phyloP scores from a whole-genome alignment of 2,329 filamentous ascomycete genomes.

The Colletotrichum eremochloae region DNA sequence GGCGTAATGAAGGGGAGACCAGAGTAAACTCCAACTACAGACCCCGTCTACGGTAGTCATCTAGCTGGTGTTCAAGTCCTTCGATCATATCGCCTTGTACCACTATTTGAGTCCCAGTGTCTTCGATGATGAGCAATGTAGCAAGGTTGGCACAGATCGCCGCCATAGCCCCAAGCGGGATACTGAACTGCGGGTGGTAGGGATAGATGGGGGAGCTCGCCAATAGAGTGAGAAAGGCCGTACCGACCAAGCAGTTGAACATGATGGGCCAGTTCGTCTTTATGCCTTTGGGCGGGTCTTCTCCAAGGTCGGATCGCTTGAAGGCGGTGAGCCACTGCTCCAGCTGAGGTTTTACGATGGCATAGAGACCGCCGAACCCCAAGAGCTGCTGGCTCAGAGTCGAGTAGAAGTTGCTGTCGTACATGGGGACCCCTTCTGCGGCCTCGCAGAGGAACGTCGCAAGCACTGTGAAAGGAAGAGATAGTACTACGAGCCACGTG shows the following conservation, averaged over 20 bases:
- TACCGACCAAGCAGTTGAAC: not conserved
- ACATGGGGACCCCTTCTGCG: not conserved
- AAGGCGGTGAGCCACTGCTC: not conserved
- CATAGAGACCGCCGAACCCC: not conserved
- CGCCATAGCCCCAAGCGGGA: not conserved
- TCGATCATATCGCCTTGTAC: not conserved
- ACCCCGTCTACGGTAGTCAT: not conserved
- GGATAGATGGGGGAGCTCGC: not conserved
- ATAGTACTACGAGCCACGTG: not conserved
- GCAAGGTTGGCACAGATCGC: not conserved
- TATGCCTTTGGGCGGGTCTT: not conserved
- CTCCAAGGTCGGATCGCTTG: too few relatives aligned
- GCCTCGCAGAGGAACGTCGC: not conserved
- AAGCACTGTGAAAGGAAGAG: not conserved
- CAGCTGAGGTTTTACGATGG: not conserved
- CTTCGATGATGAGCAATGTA: not conserved
- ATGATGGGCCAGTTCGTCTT: not conserved
- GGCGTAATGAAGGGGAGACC: too few relatives aligned
- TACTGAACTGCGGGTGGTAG: conserved; percentile 5
- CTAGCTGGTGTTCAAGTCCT: not conserved
- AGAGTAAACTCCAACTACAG: not conserved
- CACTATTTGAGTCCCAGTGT: not conserved
- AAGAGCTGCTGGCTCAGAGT: conserved; percentile 3
- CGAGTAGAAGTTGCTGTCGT: conserved; percentile 10
- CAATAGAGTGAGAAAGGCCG: not conserved